Base-by-base conservation (phyloP, 352 stramenopile species). In the Phytophthora aleatoria region DNA sequence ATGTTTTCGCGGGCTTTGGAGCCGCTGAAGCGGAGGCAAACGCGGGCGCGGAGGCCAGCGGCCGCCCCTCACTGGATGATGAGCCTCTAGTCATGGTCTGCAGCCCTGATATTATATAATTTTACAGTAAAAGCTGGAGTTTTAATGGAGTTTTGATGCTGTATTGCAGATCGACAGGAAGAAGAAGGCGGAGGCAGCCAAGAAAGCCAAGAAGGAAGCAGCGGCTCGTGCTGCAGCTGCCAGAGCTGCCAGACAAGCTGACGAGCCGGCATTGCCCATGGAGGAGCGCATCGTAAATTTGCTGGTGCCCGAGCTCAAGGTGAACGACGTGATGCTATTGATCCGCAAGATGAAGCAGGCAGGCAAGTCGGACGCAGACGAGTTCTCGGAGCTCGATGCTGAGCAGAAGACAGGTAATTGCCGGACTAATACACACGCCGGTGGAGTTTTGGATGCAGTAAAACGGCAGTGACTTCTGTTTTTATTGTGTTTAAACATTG, bases 301-400 rank as follows among this genome's bases (percentile, higher is more conserved):
- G 51, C 65, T 96, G 16, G 85, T 94, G 49, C 84, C 85, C 0
- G 87, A 94, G 38, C 78, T 96, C 45, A 93, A 94, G 66, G 87
- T 94, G 44, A 85, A 87, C 52, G 87, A 96, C 64, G 84, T 96
- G 55, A 93, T 96, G 81, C 71, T 90, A 64, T 70, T 96, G 38
- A 94, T 96, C 69, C 85, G 91, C 61, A 96, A 96, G 69, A 94
- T 96, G 87, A 93, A 91, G 44, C 85, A 96, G 58, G 81, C 87
- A 2, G 85, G 86, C 69, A 96, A 96, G 70, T 94, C 87, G 50
- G 87, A 96, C 60, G 85, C 87, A 8, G 87, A 96, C 57, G 87
- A 94, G 71, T 96, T 94, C 65, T 94, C 85, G 26, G 83, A 92
- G 72, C 67, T 92, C 3, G 87, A 96, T 54, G 79, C 85, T 7